A percentile compares a stretch with the other conserved stretches of the same genome.
phyloP scores from a whole-genome alignment of 2,329 filamentous ascomycete genomes.

The Alternaria angustiovoidea region DNA sequence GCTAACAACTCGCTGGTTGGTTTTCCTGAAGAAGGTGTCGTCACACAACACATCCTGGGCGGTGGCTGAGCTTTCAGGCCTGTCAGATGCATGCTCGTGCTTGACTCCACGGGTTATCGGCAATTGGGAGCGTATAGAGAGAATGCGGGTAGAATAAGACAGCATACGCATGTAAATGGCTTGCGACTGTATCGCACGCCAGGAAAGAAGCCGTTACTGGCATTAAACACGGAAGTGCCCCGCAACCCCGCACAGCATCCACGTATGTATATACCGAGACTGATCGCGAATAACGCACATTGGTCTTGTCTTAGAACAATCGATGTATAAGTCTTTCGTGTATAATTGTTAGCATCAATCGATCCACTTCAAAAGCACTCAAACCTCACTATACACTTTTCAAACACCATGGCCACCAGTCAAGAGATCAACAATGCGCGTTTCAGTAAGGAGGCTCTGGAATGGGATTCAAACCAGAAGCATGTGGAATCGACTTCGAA shows the following conservation, averaged over 20 bases:
- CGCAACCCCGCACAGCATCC: constrained; percentile 1
- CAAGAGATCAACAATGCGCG: constrained; percentile 53
- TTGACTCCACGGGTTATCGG: too few relatives aligned
- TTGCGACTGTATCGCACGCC: neutral
- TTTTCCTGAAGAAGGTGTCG: too few relatives aligned
- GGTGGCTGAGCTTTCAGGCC: too few relatives aligned
- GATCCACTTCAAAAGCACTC: neutral
- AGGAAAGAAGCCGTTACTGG: neutral
- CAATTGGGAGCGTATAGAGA: too few relatives aligned
- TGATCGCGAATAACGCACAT: neutral
- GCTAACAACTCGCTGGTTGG: too few relatives aligned
- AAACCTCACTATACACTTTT: neutral
- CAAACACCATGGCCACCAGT: constrained; percentile 1
- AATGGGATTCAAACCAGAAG: constrained; percentile 63
- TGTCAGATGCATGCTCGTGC: too few relatives aligned
- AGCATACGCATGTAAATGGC: neutral
- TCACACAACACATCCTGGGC: too few relatives aligned
- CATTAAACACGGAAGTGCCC: neutral
- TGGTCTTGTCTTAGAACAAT: neutral
- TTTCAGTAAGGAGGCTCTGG: constrained; percentile 64
- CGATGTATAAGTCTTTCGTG: neutral
- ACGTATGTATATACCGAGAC: neutral
- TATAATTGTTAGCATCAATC: neutral
- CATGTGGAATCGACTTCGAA: constrained; percentile 57
- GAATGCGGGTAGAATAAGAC: neutral